Evolutionary conservation across 495 filamentous ascomycete genomes (phyloP), one percentile per base, ranked within the genome.

Genomic region (Penicillium paxilli): DNA sequence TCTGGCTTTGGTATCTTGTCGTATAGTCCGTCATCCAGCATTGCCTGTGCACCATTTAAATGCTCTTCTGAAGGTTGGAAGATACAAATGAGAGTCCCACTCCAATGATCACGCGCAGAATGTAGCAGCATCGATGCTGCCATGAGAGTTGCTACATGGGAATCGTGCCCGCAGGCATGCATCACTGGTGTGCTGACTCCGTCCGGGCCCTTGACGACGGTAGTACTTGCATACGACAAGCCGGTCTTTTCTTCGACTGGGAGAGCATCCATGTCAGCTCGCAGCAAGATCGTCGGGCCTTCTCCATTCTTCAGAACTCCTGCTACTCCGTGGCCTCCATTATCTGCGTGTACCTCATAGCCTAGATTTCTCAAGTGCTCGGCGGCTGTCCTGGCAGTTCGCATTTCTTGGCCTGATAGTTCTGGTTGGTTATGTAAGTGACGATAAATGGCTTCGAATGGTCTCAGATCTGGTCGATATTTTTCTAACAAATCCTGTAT

Each of bases 111-210:
- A 10, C 66, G 69, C 1, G 75, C 71, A 6, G 55, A 44, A 21
- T 64, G 49, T 14, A 87, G 63, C 0, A 80, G 65, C 28, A 68
- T 60, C 0, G 83, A 76, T 2, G 76, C 72, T 2, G 74, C 83
- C 37, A 87, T 66, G 12, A 87, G 65, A 14, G 58, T 62, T 0
- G 78, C 66, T 10, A 85, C 73, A 59, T 89, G 84, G 56, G 82
- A 78, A 55, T 89, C 86, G 52, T 89, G 85, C 1, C 85, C 85
- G 64, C 84, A 87, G 25, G 86, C 83, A 63, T 87, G 85, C 84
- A 86, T 86, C 1, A 85, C 82, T 0, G 81, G 80, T 38, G 73
- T 72, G 40, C 69, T 65, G 0, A 60, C 49, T 3, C 83, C 83
- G 19, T 79, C 66, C 5, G 54, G 54, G 55, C 79, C 71, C 44